These are phyloP conservation scores for Moesziomyces globuligerus DNA, from an alignment of 1,284 basidiomycete species.

Conservation along the genomic window DNA sequence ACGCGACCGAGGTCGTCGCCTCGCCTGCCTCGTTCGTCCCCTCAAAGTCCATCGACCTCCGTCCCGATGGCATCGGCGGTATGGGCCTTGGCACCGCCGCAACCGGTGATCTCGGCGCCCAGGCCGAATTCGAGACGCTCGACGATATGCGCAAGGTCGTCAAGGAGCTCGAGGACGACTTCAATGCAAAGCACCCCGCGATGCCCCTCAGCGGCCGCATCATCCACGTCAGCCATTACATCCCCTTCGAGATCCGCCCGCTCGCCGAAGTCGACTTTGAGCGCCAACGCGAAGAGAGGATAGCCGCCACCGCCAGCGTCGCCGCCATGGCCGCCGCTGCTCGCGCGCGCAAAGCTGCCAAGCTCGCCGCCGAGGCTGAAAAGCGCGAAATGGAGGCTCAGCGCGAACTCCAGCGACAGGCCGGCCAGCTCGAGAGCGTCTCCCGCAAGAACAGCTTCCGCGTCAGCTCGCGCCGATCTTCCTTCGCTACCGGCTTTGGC, in stretches of 20 bases:
- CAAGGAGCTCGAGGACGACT: slow-evolving; percentile 58
- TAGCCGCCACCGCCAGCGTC: slow-evolving; percentile 58
- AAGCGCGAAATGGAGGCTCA: slow-evolving; percentile 47
- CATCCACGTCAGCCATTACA: slow-evolving; percentile 65
- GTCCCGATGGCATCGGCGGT: slow-evolving; percentile 61
- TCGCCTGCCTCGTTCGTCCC: slow-evolving; percentile 20
- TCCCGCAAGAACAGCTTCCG: slow-evolving; percentile 54
- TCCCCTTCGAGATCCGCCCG: slow-evolving; percentile 64
- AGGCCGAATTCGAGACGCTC: slow-evolving; percentile 55
- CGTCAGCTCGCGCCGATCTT: slow-evolving; percentile 44
- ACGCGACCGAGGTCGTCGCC: slow-evolving; percentile 18
- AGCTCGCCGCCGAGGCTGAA: slow-evolving; percentile 46
- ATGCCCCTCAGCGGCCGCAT: slow-evolving; percentile 61
- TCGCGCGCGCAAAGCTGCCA: slow-evolving; percentile 56
- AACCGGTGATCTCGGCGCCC: slow-evolving; percentile 57
- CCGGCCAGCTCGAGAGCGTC: slow-evolving; percentile 19
- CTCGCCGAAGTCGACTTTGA: slow-evolving; percentile 59
- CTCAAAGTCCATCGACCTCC: slow-evolving; percentile 34
- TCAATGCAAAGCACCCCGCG: slow-evolving; percentile 56
- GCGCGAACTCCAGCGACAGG: slow-evolving; percentile 40
- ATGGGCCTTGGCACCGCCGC: slow-evolving; percentile 58
- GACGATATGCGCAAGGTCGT: slow-evolving; percentile 53
- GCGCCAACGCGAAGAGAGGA: slow-evolving; percentile 53
- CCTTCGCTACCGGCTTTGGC: slow-evolving; percentile 48
- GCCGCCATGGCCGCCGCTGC: slow-evolving; percentile 62